These are phyloP conservation scores for Leersia perrieri DNA, from an alignment of 176 grass and related monocot genomes.

Conservation along the genomic window DNA sequence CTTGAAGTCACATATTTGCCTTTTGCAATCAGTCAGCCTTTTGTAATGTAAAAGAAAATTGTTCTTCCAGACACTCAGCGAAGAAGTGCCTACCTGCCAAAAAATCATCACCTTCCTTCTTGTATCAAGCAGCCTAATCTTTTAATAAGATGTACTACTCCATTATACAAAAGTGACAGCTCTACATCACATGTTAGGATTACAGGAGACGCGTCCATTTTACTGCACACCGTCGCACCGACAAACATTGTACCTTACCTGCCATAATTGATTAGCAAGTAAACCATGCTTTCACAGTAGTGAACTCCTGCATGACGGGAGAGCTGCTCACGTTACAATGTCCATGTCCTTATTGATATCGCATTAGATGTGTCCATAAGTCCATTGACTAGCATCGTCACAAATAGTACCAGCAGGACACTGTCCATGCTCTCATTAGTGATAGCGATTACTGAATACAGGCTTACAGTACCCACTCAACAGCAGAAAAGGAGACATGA, in stretches of 20 bases:
- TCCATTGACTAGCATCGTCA: background rate
- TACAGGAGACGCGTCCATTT: background rate
- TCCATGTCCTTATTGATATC: background rate
- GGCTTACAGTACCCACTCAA: background rate
- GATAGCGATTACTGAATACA: background rate
- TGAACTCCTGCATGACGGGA: background rate
- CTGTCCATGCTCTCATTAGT: background rate
- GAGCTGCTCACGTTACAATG: background rate
- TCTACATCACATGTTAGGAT: background rate
- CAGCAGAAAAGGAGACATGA: background rate
- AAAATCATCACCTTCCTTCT: background rate
- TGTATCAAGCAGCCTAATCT: background rate
- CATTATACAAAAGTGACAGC: background rate
- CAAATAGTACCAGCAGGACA: background rate
- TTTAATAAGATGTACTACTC: background rate
- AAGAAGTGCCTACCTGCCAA: background rate
- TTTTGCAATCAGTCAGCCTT: background rate
- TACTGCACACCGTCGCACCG: background rate
- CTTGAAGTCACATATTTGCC: conserved; percentile 27
- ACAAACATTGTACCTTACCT: background rate
- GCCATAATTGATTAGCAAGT: background rate
- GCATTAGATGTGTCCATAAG: background rate
- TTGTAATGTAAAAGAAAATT: background rate
- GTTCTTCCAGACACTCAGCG: background rate
- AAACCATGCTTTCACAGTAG: background rate